Base-by-base conservation (phyloP, 2,329 filamentous ascomycete species). In the Botrytis deweyae region DNA sequence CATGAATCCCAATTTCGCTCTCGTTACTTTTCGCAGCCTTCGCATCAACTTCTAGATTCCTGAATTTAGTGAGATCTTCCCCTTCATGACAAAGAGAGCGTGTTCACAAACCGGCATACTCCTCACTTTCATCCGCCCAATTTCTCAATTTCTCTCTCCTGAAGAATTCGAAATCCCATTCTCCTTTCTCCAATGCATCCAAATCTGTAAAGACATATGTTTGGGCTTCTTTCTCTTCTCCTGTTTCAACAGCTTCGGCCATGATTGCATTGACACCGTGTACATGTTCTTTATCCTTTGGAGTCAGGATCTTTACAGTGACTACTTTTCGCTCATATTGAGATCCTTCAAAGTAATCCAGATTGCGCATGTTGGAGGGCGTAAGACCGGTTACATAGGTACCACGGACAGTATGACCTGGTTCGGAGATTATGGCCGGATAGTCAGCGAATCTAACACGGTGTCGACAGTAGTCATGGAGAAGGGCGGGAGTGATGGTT, bases 121-220 rank as follows among this genome's bases (percentile, higher is more conserved):
- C 78, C 20, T 76, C 71, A 63, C 75, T 78, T n/a, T 70, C 46
- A 69, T 74, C 76, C 38, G 77, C 75, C 84, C 86, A 74, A 87
- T 84, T 84, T 67, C 82, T 80, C 86, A 92, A 84, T 84, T 94
- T 97, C 75, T 96, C 91, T 78, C 86, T 86, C 75, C 91, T 89
- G 81, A 98, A 98, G 76, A 92, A 89, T 66, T 91, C 90, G 83
- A 94, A 96, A 81, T 97, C 93, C 95, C 95, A 98, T 82, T 97
- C 94, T 36, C 84, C 83, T 46, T 88, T 85, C 82, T 97, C 93
- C 29, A 98, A 83, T 0, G 79, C 55, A 0, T 84, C 81, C 1
- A 84, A 76, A 22, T 80, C 81, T 63, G 85, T 84, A 82, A 88
- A 94, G 8, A 94, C 86, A 80, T 95, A 95, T 20, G 89, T 89